phyloP scores from a whole-genome alignment of 257 asterid species.

The Ilex aquifolium region DNA sequence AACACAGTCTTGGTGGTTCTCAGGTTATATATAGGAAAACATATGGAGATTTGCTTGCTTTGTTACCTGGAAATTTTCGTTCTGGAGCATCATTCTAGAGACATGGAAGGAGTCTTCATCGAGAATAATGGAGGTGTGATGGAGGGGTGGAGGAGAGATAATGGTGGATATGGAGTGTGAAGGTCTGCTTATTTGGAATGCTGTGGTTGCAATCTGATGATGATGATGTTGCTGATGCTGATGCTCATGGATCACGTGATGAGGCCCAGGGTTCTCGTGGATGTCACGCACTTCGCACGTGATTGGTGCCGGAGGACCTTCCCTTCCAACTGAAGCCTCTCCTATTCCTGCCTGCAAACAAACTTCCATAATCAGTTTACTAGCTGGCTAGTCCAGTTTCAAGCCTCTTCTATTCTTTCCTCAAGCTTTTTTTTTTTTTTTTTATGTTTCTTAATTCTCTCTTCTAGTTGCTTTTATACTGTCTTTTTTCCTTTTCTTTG shows the following conservation, averaged over 20 bases:
- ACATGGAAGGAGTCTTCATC: slow-evolving; percentile 70
- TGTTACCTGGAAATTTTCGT: slow-evolving; percentile 63
- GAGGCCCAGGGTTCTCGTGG: slow-evolving; percentile 33
- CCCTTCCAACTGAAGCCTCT: slow-evolving; percentile 63
- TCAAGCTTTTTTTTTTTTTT: background rate
- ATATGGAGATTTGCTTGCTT: background rate
- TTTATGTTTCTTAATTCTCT: background rate
- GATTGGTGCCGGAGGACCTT: slow-evolving; percentile 27
- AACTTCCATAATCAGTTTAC: slow-evolving; percentile 1
- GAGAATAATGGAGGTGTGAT: slow-evolving; percentile 60
- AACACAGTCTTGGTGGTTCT: too few species aligned
- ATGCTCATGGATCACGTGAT: slow-evolving; percentile 41
- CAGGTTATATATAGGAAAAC: too few species aligned
- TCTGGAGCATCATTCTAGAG: slow-evolving; percentile 59
- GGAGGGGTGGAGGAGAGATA: slow-evolving; percentile 59
- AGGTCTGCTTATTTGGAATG: slow-evolving; percentile 68
- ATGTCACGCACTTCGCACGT: slow-evolving; percentile 58
- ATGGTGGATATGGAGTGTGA: slow-evolving; percentile 80
- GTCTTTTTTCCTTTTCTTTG: background rate
- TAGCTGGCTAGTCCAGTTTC: background rate
- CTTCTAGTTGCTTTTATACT: background rate
- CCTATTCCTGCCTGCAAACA: slow-evolving; percentile 47
- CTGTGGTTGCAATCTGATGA: slow-evolving; percentile 32
- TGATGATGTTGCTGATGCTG: slow-evolving; percentile 28
- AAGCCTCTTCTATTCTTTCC: background rate